Percentiles rank a stretch among this genome's conserved stretches.
Conservation (phyloP, 148 eudicot species). For the Heliosperma pusillum region DNA sequence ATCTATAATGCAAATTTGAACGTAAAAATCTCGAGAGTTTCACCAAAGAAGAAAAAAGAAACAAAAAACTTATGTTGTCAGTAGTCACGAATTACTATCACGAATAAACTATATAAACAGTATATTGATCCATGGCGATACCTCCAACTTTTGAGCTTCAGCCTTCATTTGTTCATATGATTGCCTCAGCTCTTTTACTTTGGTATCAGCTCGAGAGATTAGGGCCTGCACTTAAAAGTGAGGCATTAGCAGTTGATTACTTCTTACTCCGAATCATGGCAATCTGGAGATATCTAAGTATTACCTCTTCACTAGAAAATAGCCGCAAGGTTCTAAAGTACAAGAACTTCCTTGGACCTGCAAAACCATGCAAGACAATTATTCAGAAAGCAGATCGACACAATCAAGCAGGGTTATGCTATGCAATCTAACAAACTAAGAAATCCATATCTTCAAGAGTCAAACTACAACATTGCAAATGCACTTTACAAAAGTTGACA, state of each 20-base stretch:
- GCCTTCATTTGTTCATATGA: conserved; percentile 55
- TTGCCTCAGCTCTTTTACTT: conserved; percentile 58
- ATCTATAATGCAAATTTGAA: not conserved
- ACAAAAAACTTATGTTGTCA: not conserved
- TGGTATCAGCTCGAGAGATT: conserved; percentile 74
- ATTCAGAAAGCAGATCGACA: not conserved
- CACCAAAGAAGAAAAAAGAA: not conserved
- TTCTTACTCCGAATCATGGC: not conserved
- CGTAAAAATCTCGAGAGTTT: not conserved
- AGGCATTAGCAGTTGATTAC: not conserved
- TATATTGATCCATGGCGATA: conserved; percentile 17
- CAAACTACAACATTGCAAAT: not conserved
- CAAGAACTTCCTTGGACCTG: conserved; percentile 69
- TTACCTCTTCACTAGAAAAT: conserved; percentile 72
- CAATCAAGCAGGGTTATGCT: not conserved
- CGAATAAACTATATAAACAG: not conserved
- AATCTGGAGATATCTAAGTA: not conserved
- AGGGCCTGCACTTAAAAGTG: conserved; percentile 36
- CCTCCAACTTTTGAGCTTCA: conserved; percentile 74
- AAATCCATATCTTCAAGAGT: not conserved
- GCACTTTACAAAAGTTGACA: not conserved
- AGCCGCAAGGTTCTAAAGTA: conserved; percentile 58
- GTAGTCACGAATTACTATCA: not conserved
- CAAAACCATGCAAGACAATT: conserved; percentile 22
- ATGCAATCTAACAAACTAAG: not conserved